Evolutionary conservation across 164 flowering plant species (phyloP), one percentile per base, ranked within the genome.

Genomic region (Buxus sempervirens): DNA sequence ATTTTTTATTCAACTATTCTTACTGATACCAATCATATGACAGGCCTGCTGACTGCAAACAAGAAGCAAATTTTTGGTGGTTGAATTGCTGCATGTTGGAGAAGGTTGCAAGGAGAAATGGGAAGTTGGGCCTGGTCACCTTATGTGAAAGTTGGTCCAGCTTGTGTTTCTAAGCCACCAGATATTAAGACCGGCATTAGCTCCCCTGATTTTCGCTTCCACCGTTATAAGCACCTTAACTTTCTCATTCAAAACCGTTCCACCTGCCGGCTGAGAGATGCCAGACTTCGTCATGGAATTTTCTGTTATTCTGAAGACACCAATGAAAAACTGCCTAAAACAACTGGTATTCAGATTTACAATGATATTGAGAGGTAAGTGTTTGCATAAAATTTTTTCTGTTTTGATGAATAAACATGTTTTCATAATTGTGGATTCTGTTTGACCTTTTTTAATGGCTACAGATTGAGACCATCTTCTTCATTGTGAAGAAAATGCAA

Each of bases 281-380:
- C 24, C 23, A 36, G 38, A 15, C 20, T 10, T 19, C 13, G 38
- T 24, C 2, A 22, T 55, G 16, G 42, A 51, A 48, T 64, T 19
- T 64, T 63, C 45, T 57, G 68, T 25, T 54, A 64, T 10, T 45
- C 73, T 19, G 68, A 63, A 9, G 67, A 70, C 25, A 28, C 57
- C 26, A 12, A 42, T n/a, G 28, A 24, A 58, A 25, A 22, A 51
- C 56, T 54, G 8, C 32, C 24, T 41, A 57, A 64, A 22, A 23
- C 64, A 14, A 54, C 48, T 15, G 70, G 65, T 22, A 60, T 72
- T 41, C 70, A 72, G 65, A 65, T 66, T 4, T 72, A 72, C 66
- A 60, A 38, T 42, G 65, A 66, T 65, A 72, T 72, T 6, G 75
- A 72, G 20, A 65, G 65, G 75, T 70, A 63, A 12, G 21, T n/a